phyloP scores from a whole-genome alignment of 345 rosid species.

The Turritis glabra region DNA sequence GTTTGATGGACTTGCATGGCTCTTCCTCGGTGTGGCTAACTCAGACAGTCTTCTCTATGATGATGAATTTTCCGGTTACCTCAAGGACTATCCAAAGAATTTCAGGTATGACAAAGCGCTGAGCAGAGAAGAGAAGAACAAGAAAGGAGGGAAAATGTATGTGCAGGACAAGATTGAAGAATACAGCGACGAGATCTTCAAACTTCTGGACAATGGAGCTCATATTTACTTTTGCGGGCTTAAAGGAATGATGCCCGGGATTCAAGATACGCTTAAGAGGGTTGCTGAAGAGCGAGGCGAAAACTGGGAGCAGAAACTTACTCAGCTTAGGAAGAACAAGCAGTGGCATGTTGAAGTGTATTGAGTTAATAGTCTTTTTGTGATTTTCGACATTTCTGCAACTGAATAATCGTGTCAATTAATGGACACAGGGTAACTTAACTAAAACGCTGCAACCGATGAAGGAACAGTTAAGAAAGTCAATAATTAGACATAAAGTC shows the following conservation, averaged over 20 bases:
- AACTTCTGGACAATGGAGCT: conserved; percentile 84
- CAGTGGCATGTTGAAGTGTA: conserved; percentile 99
- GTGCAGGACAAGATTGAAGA: conserved; percentile 99
- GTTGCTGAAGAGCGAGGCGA: conserved; percentile 91
- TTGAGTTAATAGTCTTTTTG: conserved; percentile 37
- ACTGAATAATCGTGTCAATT: conserved; percentile 5
- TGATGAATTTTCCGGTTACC: conserved; percentile 80
- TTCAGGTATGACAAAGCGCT: conserved; percentile 87
- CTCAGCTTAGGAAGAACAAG: conserved; percentile 95
- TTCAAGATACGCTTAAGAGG: conserved; percentile 84
- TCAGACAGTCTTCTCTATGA: conserved; percentile 91
- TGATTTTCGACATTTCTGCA: conserved; percentile 8
- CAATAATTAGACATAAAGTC: neutral
- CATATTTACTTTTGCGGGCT: conserved; percentile 99
- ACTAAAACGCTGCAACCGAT: neutral
- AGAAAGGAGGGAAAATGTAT: conserved; percentile 95
- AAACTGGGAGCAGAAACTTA: conserved; percentile 92
- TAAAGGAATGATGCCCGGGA: conserved; percentile 99
- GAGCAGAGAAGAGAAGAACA: conserved; percentile 91
- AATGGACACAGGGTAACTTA: neutral
- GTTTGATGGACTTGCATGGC: conserved; percentile 94
- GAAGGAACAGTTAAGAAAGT: neutral
- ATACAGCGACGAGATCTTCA: conserved; percentile 89
- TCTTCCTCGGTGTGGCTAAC: conserved; percentile 98
- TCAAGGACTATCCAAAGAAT: conserved; percentile 68